Base-by-base conservation (phyloP, 23 red algal species). In the Agarophyton chilense region DNA sequence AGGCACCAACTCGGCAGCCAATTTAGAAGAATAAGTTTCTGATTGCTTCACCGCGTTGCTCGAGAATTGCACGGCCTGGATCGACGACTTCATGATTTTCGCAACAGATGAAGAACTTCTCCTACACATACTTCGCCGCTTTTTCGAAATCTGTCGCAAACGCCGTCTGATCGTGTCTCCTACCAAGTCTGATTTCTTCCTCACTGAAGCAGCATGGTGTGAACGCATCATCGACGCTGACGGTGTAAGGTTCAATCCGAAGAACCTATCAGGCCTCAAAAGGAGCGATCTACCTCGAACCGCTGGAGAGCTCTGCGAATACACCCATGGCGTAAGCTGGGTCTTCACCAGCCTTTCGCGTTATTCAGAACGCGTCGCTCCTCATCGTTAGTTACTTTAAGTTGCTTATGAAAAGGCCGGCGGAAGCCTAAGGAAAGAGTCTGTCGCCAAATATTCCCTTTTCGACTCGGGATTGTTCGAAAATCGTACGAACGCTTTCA, bases 11-110 rank as follows among this genome's bases (percentile, higher is more conserved):
- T 39, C 76, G 62, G 52, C n/a, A 5, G n/a, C 19, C 16, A 32
- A 81, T 29, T 77, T 89, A 26, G 44, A 89, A 67, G 66, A 76
- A 55, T 38, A 63, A 8, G 68, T 77, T 16, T 13, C 6, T 13
- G 1, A 77, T 12, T 77, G 68, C 44, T 89, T 89, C 52, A 52
- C 24, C 22, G 84, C 76, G 29, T 39, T 61, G 5, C 13, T 17
- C 19, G 46, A 78, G 47, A 28, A 77, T 32, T 63, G 76, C 28
- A 77, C 33, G 50, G 67, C 66, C 0, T 89, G 49, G 65, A 25
- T 89, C 17, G 66, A 78, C 50, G 84, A 89, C 40, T 74, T 76
- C 33, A 34, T 78, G 22, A 49, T 89, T 10, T 65, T 77, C 64
- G 70, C 12, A 18, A 55, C 73, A 36, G 26, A 40, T 16, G 72